These are phyloP conservation scores for Amanita molliuscula DNA, from an alignment of 768 basidiomycete species.

Conservation along the genomic window DNA sequence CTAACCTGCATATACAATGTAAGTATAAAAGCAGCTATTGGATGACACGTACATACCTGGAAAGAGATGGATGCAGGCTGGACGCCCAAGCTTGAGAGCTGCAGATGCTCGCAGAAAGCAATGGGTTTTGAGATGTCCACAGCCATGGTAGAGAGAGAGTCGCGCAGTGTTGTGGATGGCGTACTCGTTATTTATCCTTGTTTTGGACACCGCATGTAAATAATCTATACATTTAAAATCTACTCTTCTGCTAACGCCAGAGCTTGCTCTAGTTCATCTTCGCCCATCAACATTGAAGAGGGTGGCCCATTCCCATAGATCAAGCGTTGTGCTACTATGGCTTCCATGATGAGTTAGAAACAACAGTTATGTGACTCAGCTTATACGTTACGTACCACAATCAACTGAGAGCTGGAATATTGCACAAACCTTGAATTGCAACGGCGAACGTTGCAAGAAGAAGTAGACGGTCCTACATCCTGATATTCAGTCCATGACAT, in stretches of 20 bases:
- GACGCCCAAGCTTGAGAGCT: slow-evolving; percentile 91
- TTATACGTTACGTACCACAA: slow-evolving; percentile 37
- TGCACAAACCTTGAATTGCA: slow-evolving; percentile 79
- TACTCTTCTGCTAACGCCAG: slow-evolving; percentile 56
- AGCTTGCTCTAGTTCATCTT: slow-evolving; percentile 70
- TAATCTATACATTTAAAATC: not conserved
- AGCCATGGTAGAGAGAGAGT: slow-evolving; percentile 34
- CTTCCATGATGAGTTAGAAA: slow-evolving; percentile 23
- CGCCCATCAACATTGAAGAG: slow-evolving; percentile 33
- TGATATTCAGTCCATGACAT: not conserved
- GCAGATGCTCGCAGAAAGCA: slow-evolving; percentile 82
- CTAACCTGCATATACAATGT: slow-evolving; percentile 21
- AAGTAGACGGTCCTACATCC: slow-evolving; percentile 62
- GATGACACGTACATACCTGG: slow-evolving; percentile 54
- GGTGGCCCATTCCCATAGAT: slow-evolving; percentile 66
- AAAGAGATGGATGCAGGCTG: slow-evolving; percentile 97
- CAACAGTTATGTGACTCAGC: slow-evolving; percentile 7
- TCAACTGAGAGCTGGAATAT: slow-evolving; percentile 80
- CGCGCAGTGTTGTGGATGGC: not conserved
- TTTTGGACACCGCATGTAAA: not conserved
- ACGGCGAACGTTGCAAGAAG: slow-evolving; percentile 57
- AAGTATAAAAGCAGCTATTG: slow-evolving; percentile 17
- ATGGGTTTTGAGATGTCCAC: slow-evolving; percentile 64
- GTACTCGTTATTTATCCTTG: slow-evolving; percentile 5
- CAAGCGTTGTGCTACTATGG: slow-evolving; percentile 65